These are phyloP conservation scores for Fomitiporia mediterranea DNA, from an alignment of 1,284 basidiomycete species.

Conservation along the genomic window DNA sequence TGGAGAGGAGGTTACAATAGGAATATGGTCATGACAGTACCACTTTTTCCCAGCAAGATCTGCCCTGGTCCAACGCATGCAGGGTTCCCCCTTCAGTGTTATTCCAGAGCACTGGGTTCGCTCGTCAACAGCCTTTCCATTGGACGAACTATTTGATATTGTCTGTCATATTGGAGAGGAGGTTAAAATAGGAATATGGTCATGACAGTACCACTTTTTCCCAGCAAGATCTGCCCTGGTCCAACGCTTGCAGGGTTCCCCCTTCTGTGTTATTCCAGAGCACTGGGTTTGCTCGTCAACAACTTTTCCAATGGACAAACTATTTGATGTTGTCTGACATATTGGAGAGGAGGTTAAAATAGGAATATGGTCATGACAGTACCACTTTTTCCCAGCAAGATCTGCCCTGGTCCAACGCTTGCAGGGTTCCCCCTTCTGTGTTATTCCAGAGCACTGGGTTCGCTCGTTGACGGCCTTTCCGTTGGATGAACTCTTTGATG, in stretches of 20 bases:
- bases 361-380: no score
- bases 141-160: slow-evolving; percentile 32
- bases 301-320: slow-evolving; percentile 29
- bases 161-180: slow-evolving; percentile 24
- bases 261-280: slow-evolving; percentile 58
- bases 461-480: slow-evolving; percentile 27
- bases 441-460: slow-evolving; percentile 58
- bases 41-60: no score
- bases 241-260: slow-evolving; percentile 55
- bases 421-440: slow-evolving; percentile 62
- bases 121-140: slow-evolving; percentile 27
- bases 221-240: no score
- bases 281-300: slow-evolving; percentile 43
- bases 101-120: slow-evolving; percentile 54
- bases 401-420: slow-evolving; percentile 51
- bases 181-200: no score
- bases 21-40: no score
- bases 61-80: slow-evolving; percentile 54
- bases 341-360: slow-evolving; percentile 25
- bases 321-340: slow-evolving; percentile 29
- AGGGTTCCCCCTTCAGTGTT: slow-evolving; percentile 61
- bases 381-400: no score
- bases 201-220: no score
- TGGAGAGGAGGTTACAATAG: no score
- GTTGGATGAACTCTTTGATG: slow-evolving; percentile 32